A percentile compares a stretch with the other conserved stretches of the same genome.
phyloP scores from a whole-genome alignment of 2,329 filamentous ascomycete genomes.

The Talaromyces atroroseus region DNA sequence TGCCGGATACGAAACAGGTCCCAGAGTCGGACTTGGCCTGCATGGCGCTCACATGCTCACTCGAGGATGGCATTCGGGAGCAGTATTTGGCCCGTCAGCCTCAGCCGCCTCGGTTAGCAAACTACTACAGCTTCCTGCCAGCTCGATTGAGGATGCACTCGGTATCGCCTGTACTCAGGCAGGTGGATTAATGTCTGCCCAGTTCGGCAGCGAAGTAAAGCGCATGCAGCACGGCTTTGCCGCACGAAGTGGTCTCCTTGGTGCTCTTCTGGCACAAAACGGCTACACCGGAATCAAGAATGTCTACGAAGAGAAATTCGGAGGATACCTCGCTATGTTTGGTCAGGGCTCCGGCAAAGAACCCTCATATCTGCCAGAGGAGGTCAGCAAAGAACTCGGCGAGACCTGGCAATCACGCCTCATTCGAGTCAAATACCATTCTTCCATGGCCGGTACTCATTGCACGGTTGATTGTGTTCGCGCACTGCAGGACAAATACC shows the following conservation, averaged over 20 bases:
- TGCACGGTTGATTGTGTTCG: slow-evolving; percentile 31
- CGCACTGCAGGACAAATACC: slow-evolving; percentile 27
- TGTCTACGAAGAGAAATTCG: slow-evolving; percentile 39
- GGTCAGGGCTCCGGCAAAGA: slow-evolving; percentile 24
- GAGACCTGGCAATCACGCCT: slow-evolving; percentile 30
- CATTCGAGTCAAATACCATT: slow-evolving; percentile 36
- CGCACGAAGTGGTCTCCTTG: slow-evolving; percentile 40
- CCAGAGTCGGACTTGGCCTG: slow-evolving; percentile 34
- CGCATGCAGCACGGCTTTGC: slow-evolving; percentile 46
- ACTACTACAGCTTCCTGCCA: slow-evolving; percentile 26
- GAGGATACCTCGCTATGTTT: slow-evolving; percentile 40
- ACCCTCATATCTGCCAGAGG: slow-evolving; percentile 23
- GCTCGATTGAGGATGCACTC: slow-evolving; percentile 29
- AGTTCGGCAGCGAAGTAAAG: slow-evolving; percentile 42
- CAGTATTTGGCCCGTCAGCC: slow-evolving; percentile 35
- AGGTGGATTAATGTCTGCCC: slow-evolving; percentile 38
- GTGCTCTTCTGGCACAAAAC: slow-evolving; percentile 31
- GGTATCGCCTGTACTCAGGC: slow-evolving; percentile 37
- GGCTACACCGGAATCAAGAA: slow-evolving; percentile 41
- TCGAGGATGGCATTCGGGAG: slow-evolving; percentile 38
- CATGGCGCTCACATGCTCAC: slow-evolving; percentile 35
- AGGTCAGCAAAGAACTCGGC: slow-evolving; percentile 30
- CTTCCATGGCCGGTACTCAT: slow-evolving; percentile 34
- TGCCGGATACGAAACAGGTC: slow-evolving; percentile 38
- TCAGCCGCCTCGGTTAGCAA: slow-evolving; percentile 28